A percentile compares a stretch with the other conserved stretches of the same genome.
phyloP scores from a whole-genome alignment of 768 basidiomycete species.

The Leccinum longicurvipes region DNA sequence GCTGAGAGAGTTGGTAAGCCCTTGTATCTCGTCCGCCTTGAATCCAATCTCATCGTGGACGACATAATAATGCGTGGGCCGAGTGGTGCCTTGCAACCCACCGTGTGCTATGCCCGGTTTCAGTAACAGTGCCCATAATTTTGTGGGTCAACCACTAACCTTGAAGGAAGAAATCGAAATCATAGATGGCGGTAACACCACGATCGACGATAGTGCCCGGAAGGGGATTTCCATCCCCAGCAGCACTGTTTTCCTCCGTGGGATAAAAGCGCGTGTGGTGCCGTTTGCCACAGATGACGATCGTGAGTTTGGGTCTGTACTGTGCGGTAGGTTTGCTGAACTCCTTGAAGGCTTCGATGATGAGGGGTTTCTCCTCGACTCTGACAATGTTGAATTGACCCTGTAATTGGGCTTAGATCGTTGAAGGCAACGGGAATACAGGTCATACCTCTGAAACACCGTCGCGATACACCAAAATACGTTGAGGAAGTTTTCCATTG shows the following conservation, averaged over 20 bases:
- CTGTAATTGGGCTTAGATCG: slow-evolving; percentile 24
- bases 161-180: slow-evolving; percentile 56
- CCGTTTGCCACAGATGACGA: slow-evolving; percentile 56
- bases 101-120: slow-evolving; percentile 34
- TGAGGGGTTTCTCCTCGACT: slow-evolving; percentile 41
- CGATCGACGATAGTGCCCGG: slow-evolving; percentile 55
- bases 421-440: background rate
- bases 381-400: slow-evolving; percentile 50
- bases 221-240: slow-evolving; percentile 46
- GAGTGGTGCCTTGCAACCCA: slow-evolving; percentile 46
- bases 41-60: slow-evolving; percentile 53
- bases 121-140: background rate
- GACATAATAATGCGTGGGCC: slow-evolving; percentile 55
- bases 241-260: slow-evolving; percentile 40
- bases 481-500: slow-evolving; percentile 37
- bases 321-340: slow-evolving; percentile 34
- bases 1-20: slow-evolving; percentile 51
- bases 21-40: slow-evolving; percentile 47
- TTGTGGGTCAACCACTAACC: slow-evolving; percentile 24
- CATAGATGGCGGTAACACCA: slow-evolving; percentile 52
- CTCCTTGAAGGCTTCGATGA: slow-evolving; percentile 40
- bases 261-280: slow-evolving; percentile 59
- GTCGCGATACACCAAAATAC: slow-evolving; percentile 60
- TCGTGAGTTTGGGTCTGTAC: slow-evolving; percentile 48
- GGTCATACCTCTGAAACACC: slow-evolving; percentile 71